A percentile compares a stretch with the other conserved stretches of the same genome.
Evolutionary conservation across 2,329 filamentous ascomycete genomes (phyloP).

Genomic region (Colletotrichum theobromicola): DNA sequence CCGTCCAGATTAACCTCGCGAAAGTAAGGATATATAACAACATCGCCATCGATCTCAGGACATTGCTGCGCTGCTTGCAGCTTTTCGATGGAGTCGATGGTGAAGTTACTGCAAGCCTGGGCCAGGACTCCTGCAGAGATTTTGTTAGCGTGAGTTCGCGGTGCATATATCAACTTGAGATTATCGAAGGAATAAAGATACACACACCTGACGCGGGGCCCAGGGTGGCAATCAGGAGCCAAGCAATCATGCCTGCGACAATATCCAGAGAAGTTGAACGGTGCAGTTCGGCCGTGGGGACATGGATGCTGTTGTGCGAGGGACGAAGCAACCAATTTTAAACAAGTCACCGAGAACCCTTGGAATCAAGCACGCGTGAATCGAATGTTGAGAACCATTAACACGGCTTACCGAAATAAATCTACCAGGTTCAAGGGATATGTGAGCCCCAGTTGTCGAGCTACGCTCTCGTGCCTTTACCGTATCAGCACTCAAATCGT

Average conservation of each 20-base stretch:
- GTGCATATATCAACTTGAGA: too few relatives aligned
- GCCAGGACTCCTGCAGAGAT: not conserved
- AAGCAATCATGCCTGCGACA: too few relatives aligned
- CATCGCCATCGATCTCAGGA: not conserved
- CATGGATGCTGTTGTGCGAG: too few relatives aligned
- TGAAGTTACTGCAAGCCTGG: not conserved
- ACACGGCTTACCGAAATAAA: not conserved
- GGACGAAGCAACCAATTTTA: too few relatives aligned
- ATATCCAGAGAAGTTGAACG: too few relatives aligned
- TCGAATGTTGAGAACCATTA: not conserved
- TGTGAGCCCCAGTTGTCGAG: too few relatives aligned
- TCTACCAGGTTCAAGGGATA: not conserved
- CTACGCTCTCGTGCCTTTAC: not conserved
- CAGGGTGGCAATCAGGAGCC: too few relatives aligned
- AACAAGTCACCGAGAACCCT: not conserved
- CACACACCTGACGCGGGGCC: too few relatives aligned
- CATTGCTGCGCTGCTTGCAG: not conserved
- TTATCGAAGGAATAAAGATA: too few relatives aligned
- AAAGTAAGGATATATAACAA: not conserved
- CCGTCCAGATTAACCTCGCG: not conserved
- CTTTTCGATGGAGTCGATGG: not conserved
- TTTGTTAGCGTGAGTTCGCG: not conserved
- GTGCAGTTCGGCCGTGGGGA: too few relatives aligned
- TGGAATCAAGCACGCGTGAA: not conserved
- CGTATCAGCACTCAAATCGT: not conserved